Conservation (phyloP, 2,329 filamentous ascomycete genomes). For the Colletotrichum tofieldiae region DNA sequence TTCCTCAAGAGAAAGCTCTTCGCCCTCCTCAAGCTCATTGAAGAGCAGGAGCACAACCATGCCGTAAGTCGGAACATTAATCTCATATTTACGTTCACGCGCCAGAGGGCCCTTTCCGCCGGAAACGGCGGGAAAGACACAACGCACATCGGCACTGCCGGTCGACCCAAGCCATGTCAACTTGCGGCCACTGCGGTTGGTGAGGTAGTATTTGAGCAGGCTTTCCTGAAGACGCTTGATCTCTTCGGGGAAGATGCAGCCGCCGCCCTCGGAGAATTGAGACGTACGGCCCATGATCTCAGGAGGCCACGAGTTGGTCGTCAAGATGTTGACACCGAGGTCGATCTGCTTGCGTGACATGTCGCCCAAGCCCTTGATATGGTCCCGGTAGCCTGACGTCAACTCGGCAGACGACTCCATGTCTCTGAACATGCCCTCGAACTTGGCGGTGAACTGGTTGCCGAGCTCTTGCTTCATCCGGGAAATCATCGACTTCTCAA, state of each 20-base stretch:
- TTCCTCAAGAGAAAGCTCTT: constrained; percentile 76
- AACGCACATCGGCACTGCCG: constrained; percentile 89
- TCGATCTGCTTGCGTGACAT: constrained; percentile 77
- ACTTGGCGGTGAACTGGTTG: constrained; percentile 91
- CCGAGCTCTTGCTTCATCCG: constrained; percentile 98
- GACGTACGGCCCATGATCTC: constrained; percentile 82
- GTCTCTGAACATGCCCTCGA: constrained; percentile 98
- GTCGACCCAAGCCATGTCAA: constrained; percentile 83
- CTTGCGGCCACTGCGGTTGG: constrained; percentile 88
- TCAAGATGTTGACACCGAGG: constrained; percentile 87
- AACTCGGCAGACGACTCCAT: constrained; percentile 91
- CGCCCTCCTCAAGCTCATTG: constrained; percentile 77
- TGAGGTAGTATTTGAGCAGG: constrained; percentile 90
- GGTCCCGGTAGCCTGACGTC: constrained; percentile 81
- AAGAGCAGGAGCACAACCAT: constrained; percentile 94
- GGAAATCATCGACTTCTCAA: constrained; percentile 94
- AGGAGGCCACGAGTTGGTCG: constrained; percentile 94
- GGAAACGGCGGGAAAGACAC: constrained; percentile 79
- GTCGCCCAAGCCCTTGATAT: constrained; percentile 70
- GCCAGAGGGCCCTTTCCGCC: constrained; percentile 76
- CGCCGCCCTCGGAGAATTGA: constrained; percentile 64
- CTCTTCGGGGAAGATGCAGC: constrained; percentile 82
- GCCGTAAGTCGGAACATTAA: constrained; percentile 92
- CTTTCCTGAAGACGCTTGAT: constrained; percentile 84
- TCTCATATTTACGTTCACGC: constrained; percentile 83